Percentiles rank a stretch among this genome's conserved stretches.
phyloP scores from a whole-genome alignment of 2,329 filamentous ascomycete species.

The Cordyceps fumosorosea region DNA sequence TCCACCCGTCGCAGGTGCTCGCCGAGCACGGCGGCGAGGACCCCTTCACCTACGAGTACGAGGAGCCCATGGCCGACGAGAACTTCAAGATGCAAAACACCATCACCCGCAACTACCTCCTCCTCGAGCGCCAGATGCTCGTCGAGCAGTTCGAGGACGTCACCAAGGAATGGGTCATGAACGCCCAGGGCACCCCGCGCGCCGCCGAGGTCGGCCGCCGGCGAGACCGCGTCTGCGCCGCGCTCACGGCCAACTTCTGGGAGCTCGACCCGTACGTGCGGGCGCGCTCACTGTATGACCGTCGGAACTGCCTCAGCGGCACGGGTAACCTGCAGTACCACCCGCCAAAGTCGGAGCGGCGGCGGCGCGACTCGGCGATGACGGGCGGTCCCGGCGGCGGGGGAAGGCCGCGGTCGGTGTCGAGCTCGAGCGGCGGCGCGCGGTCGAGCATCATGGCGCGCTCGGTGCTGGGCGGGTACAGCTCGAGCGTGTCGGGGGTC shows the following conservation, averaged over 20 bases:
- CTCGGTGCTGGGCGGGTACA: constrained; percentile 13
- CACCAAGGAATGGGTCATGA: constrained; percentile 63
- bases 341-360: constrained; percentile 21
- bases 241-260: constrained; percentile 72
- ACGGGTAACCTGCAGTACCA: constrained; percentile 67
- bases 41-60: constrained; percentile 69
- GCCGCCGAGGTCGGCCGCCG: constrained; percentile 42
- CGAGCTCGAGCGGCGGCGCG: constrained; percentile 1
- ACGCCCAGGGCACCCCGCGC: constrained; percentile 28
- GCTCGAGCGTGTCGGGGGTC: constrained; percentile 13
- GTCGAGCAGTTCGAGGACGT: constrained; percentile 64
- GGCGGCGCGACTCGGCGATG: background rate
- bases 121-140: constrained; percentile 53
- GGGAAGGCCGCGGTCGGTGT: background rate
- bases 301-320: constrained; percentile 59
- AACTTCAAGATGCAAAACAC: constrained; percentile 62
- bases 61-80: constrained; percentile 65
- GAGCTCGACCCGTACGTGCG: constrained; percentile 73
- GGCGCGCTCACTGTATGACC: constrained; percentile 69
- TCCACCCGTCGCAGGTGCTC: constrained; percentile 59
- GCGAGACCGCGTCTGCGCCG: constrained; percentile 51
- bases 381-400: background rate
- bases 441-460: constrained; percentile 9
- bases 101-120: constrained; percentile 51
- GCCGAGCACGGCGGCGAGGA: constrained; percentile 76